A percentile compares a stretch with the other conserved stretches of the same genome.
These are phyloP conservation scores for Tilletia horrida DNA, from an alignment of 1,284 basidiomycete species.

Conservation along the genomic window DNA sequence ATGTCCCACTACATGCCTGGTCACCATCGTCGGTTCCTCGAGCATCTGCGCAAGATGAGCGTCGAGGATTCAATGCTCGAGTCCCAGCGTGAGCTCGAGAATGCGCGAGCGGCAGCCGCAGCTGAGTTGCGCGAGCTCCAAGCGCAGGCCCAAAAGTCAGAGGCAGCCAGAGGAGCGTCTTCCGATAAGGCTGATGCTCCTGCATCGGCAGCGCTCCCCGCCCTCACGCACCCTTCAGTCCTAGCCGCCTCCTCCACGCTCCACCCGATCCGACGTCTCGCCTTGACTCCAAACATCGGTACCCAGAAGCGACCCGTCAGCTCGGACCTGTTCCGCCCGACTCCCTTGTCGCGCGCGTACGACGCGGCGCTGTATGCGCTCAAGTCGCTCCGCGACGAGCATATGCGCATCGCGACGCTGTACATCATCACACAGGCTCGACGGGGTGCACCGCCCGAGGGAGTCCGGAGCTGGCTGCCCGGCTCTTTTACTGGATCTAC, in stretches of 20 bases:
- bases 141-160: neutral
- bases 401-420: constrained; percentile 77
- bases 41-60: constrained; percentile 63
- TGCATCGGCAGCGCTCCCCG: too few species aligned
- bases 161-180: neutral
- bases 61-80: constrained; percentile 1
- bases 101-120: neutral
- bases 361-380: constrained; percentile 71
- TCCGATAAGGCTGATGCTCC: neutral
- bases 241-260: neutral
- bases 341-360: constrained; percentile 57
- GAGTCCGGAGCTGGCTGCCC: constrained; percentile 28
- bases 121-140: neutral
- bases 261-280: constrained; percentile 43
- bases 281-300: constrained; percentile 22
- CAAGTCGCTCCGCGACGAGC: constrained; percentile 77
- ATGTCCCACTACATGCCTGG: constrained; percentile 37
- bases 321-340: constrained; percentile 10
- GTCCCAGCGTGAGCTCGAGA: constrained; percentile 5
- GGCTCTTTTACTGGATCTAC: constrained; percentile 29
- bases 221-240: constrained; percentile 3
- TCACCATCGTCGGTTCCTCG: constrained; percentile 76
- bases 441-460: constrained; percentile 35
- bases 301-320: too few species aligned
- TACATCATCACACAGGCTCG: constrained; percentile 62